Evolutionary conservation across 352 stramenopile genomes (phyloP).

Genomic region (Phytophthora pluvialis): DNA sequence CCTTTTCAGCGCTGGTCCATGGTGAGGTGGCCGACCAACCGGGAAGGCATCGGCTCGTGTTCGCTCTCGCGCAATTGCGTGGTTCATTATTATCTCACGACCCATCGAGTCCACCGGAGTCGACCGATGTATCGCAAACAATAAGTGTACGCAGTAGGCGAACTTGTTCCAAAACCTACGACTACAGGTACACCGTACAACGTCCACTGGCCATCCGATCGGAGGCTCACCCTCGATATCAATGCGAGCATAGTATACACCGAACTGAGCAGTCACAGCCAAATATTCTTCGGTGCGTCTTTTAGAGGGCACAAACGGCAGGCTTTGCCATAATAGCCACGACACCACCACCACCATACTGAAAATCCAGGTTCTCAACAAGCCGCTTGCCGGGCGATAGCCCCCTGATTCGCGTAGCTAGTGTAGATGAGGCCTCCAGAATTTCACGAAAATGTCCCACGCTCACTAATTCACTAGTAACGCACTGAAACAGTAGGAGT

Average conservation of each 20-base stretch:
- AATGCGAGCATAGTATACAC: constrained; percentile 15
- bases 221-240: constrained; percentile 3
- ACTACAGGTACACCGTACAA: not conserved
- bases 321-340: not conserved
- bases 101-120: not conserved
- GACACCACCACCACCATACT: not conserved
- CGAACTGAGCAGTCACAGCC: constrained; percentile 6
- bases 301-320: not conserved
- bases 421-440: not conserved
- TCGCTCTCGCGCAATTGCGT: not conserved
- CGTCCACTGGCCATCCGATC: constrained; percentile 2
- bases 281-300: constrained; percentile 4
- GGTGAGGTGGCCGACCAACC: not conserved
- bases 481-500: not conserved
- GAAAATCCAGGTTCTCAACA: not conserved
- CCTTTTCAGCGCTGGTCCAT: not conserved
- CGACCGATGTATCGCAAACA: not conserved
- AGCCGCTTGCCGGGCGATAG: not conserved
- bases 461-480: not conserved
- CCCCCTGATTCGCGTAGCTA: not conserved
- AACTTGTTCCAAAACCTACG: constrained; percentile 1
- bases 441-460: not conserved
- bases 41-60: not conserved
- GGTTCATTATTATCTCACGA: not conserved
- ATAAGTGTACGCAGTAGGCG: not conserved